Conservation (phyloP, 306 rosid genomes). For the Ormosia emarginata region DNA sequence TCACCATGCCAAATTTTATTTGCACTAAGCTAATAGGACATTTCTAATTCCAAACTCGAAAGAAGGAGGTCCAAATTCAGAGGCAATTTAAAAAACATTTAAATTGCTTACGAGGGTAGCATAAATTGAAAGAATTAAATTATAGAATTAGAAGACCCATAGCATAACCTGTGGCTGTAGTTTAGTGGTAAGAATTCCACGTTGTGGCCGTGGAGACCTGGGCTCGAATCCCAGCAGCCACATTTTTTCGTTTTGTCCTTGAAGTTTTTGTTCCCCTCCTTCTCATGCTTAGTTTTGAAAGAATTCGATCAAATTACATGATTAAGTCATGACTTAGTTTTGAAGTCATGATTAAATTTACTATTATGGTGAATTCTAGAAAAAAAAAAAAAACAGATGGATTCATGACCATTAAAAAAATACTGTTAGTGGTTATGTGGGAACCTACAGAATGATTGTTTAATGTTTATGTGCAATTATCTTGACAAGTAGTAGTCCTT, state of each 20-base stretch:
- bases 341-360: too few relatives aligned
- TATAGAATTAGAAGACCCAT: not conserved
- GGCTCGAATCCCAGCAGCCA: conserved; percentile 56
- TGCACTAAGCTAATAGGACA: not conserved
- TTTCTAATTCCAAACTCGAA: not conserved
- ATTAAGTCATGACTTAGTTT: too few relatives aligned
- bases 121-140: too few relatives aligned
- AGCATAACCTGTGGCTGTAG: conserved; percentile 10
- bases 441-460: too few relatives aligned
- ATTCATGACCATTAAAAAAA: too few relatives aligned
- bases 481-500: too few relatives aligned
- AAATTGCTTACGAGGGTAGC: not conserved
- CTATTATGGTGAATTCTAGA: too few relatives aligned
- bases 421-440: too few relatives aligned
- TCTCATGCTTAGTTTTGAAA: too few relatives aligned
- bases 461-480: too few relatives aligned
- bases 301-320: too few relatives aligned
- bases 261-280: not conserved
- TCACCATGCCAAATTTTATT: not conserved
- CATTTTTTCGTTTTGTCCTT: not conserved
- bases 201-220: conserved; percentile 58
- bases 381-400: too few relatives aligned
- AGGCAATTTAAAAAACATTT: not conserved
- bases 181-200: conserved; percentile 52
- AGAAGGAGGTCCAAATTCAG: not conserved